Evolutionary conservation across 345 rosid species (phyloP), one percentile per base, ranked within the genome.

Genomic region (Combretum micranthum): DNA sequence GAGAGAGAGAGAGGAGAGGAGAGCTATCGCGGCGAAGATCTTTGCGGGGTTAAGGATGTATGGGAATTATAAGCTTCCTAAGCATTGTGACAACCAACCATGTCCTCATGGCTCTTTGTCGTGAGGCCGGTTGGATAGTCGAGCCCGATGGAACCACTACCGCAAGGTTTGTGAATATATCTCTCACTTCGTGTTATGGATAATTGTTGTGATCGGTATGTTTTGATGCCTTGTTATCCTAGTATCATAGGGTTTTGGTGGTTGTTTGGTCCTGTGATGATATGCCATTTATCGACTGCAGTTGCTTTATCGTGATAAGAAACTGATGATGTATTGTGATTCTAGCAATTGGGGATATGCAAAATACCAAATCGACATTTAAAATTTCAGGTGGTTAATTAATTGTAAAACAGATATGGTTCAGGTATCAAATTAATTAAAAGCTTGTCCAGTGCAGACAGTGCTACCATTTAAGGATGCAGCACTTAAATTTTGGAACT

Each of bases 1-100:
- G 83, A 75, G n/a, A 77, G 45, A 76, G 97, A 60, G 97, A 89
- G 74, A 65, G 97, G 68, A 57, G 63, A 63, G 97, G 75, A 75
- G 97, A 76, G 97, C 97, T 16, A 81, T 86, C 21, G 90, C 95
- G 2, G 90, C 95, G 4, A 89, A 89, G 77, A 86, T 89, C 70
- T 89, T 80, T 74, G 42, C 92, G 1, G 97, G 97, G 17, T 76
- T 89, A 12, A 77, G 97, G 75, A 76, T 81, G 83, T 84, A 80
- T 55, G 97, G 97, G 0, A 86, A 83, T 68, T 89, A 63, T 77
- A 82, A 82, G 79, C 95, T 89, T 7, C 97, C 97, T 0, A 89
- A 89, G 77, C 97, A 89, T 77, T 89, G 92, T 46, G 97, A 89
- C 67, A 89, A 86, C 71, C n/a, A 89, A 89, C 53, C 95, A 89